Base-by-base conservation (phyloP, 192 early-diverging fungal genomes). In the Coemansia guatemalensis region DNA sequence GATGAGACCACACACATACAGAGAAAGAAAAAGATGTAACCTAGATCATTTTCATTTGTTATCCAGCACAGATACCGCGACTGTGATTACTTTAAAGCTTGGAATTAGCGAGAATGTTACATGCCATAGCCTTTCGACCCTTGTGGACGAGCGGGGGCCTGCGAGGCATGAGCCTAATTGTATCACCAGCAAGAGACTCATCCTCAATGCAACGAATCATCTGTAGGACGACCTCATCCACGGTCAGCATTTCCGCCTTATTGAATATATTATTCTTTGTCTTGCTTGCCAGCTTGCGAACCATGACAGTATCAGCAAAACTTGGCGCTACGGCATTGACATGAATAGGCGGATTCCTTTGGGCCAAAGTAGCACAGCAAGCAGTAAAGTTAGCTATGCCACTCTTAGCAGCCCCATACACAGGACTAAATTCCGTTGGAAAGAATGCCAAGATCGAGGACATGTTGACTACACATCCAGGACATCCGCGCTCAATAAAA, bases 351-450 rank as follows among this genome's bases (percentile, higher is more conserved):
- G 71, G 57, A 17, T 67, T 77, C 53, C 68, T 60, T 29, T 18
- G 58, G 0, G 79, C 73, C 30, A 83, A 56, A 22, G 81, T 83
- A 1, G 78, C 69, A n/a, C 82, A 83, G 1, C 64, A 51, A 3
- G 78, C 71, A 0, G 86, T 86, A 53, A 91, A 87, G 29, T 84
- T 83, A 17, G 85, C 84, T 12, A 93, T 85, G 17, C 86, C 92
- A 51, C 81, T 86, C 80, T 93, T 93, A 24, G 88, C 86, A 0
- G 89, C 89, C 4, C 85, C 84, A 69, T 94, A 94, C 8, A 89
- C 85, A 2, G 89, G 89, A 47, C 86, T 84, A 35, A 71, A 70
- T 18, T 79, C 64, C 14, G 75, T 48, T 1, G 85, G 83, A 55
- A 78, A 78, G 22, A 89, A 75, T 1, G 89, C 92, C 39, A 90